phyloP scores from a whole-genome alignment of 768 basidiomycete genomes.

The Mycena crocata region DNA sequence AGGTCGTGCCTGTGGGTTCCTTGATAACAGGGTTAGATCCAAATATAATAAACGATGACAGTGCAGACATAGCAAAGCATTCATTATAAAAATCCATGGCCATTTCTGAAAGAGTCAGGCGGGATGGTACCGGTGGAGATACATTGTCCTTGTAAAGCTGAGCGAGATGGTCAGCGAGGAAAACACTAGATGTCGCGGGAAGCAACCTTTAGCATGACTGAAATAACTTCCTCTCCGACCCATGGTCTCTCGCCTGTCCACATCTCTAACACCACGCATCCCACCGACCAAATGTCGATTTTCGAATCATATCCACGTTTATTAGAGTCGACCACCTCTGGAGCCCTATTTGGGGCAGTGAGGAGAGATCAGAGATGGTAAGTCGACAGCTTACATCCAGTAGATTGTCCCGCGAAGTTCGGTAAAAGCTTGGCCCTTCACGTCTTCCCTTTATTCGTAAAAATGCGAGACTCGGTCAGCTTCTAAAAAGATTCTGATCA shows the following conservation, averaged over 20 bases:
- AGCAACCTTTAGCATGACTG: constrained; percentile 84
- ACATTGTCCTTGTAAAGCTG: constrained; percentile 76
- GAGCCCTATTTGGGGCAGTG: constrained; percentile 69
- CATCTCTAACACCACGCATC: constrained; percentile 96
- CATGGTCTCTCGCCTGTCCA: constrained; percentile 91
- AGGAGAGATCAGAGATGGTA: not conserved
- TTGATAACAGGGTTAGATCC: constrained; percentile 39
- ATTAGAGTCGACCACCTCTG: constrained; percentile 80
- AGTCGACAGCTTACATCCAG: constrained; percentile 71
- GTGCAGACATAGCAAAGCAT: constrained; percentile 82
- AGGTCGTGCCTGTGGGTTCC: constrained; percentile 78
- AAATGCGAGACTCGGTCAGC: too few relatives aligned
- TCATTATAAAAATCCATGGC: constrained; percentile 80
- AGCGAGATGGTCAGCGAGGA: not conserved
- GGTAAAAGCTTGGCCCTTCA: constrained; percentile 75
- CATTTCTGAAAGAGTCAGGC: constrained; percentile 66
- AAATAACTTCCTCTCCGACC: constrained; percentile 78
- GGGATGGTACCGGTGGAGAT: constrained; percentile 82
- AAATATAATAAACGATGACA: not conserved
- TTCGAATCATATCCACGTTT: constrained; percentile 90
- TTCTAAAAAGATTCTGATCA: too few relatives aligned
- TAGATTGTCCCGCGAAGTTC: constrained; percentile 91
- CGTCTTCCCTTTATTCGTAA: constrained; percentile 80
- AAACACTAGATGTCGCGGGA: not conserved
- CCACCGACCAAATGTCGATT: constrained; percentile 91